A percentile compares a stretch with the other conserved stretches of the same genome.
Evolutionary conservation across 1,139 yeast genomes (phyloP).

Genomic region (Geotrichum klebahnii): DNA sequence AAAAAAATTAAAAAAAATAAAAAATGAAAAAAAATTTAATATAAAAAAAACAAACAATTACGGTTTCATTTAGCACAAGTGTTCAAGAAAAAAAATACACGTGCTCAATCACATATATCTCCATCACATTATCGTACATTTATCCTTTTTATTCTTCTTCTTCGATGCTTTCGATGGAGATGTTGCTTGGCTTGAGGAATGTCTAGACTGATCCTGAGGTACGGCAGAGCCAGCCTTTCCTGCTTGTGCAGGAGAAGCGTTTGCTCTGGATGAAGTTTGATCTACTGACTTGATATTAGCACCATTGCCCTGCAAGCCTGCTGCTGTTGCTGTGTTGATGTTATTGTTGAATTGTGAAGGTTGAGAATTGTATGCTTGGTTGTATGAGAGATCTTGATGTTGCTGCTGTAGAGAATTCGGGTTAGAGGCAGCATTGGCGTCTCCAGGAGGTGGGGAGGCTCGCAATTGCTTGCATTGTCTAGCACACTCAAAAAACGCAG

Average conservation of each 20-base stretch:
- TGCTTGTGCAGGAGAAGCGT: background rate
- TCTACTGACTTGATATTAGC: conserved; percentile 1
- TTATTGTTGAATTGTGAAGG: background rate
- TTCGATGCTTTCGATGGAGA: conserved; percentile 4
- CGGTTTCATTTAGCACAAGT: too few species aligned
- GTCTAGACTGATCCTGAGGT: background rate
- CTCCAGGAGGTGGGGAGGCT: background rate
- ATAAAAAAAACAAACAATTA: background rate
- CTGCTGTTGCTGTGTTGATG: conserved; percentile 1
- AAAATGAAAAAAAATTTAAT: background rate
- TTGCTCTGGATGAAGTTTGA: background rate
- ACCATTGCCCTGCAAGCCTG: background rate
- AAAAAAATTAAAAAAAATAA: background rate
- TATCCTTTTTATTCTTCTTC: conserved; percentile 18
- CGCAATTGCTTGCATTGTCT: conserved; percentile 53
- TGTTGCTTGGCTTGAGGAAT: background rate
- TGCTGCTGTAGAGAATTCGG: conserved; percentile 8
- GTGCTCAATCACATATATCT: background rate
- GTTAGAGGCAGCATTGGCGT: background rate
- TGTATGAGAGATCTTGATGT: background rate
- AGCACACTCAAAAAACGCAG: conserved; percentile 84
- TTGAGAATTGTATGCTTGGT: too few species aligned
- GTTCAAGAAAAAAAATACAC: background rate
- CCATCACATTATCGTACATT: conserved; percentile 20
- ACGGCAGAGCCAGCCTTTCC: background rate